These are phyloP conservation scores for Incumbomyces delicatus DNA, from an alignment of 2,329 filamentous ascomycete species.

Conservation along the genomic window DNA sequence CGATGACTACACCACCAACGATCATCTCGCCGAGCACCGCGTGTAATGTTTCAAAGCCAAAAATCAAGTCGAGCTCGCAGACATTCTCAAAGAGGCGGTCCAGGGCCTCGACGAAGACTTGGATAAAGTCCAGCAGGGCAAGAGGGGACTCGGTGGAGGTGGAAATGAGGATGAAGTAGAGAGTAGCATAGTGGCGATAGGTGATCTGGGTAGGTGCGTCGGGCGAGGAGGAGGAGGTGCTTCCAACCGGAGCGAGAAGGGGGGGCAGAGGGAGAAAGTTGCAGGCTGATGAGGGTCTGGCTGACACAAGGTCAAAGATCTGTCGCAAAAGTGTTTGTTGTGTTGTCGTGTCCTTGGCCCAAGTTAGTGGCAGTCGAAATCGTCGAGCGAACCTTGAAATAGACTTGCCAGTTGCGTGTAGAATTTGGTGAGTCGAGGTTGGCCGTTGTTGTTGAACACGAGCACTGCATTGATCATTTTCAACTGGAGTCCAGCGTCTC, in stretches of 20 bases:
- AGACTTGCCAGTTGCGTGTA: slow-evolving; percentile 79
- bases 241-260: slow-evolving; percentile 46
- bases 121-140: slow-evolving; percentile 89
- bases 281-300: slow-evolving; percentile 82
- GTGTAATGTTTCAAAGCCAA: slow-evolving; percentile 96
- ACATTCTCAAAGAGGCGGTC: slow-evolving; percentile 97
- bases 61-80: slow-evolving; percentile 95
- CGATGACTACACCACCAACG: slow-evolving; percentile 28
- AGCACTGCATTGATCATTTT: slow-evolving; percentile 96
- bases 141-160: slow-evolving; percentile 94
- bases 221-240: slow-evolving; percentile 34
- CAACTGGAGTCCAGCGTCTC: background rate
- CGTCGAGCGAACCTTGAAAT: background rate
- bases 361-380: background rate
- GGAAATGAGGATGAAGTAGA: slow-evolving; percentile 97
- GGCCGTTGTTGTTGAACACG: slow-evolving; percentile 97
- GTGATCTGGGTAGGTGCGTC: slow-evolving; percentile 92
- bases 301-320: slow-evolving; percentile 91
- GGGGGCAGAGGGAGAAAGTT: slow-evolving; percentile 85
- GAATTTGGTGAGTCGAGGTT: slow-evolving; percentile 94
- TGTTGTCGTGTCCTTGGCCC: slow-evolving; percentile 76
- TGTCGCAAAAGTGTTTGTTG: slow-evolving; percentile 95
- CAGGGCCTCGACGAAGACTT: slow-evolving; percentile 93
- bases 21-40: slow-evolving; percentile 38
- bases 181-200: slow-evolving; percentile 94